A percentile compares a stretch with the other conserved stretches of the same genome.
Conservation (phyloP, 2,329 filamentous ascomycete species). For the Talaromyces sp. region DNA sequence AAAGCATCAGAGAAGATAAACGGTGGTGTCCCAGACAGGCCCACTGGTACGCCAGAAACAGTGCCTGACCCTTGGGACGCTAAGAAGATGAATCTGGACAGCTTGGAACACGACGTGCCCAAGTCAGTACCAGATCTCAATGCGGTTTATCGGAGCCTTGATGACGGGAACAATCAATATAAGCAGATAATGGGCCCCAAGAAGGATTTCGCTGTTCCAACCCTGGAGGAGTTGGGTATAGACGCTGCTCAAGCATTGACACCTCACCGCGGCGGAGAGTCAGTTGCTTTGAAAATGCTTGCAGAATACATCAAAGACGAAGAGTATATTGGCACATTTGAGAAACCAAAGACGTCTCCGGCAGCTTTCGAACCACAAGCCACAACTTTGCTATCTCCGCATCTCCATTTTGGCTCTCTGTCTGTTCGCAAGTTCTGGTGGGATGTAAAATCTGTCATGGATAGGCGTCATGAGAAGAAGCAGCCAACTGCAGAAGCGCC, state of each 20-base stretch:
- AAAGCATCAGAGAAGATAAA: slow-evolving; percentile 56
- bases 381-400: slow-evolving; percentile 67
- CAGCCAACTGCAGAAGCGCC: slow-evolving; percentile 55
- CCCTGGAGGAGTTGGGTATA: slow-evolving; percentile 65
- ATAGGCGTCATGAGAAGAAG: slow-evolving; percentile 51
- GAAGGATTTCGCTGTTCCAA: slow-evolving; percentile 65
- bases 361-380: slow-evolving; percentile 67
- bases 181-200: slow-evolving; percentile 59
- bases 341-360: slow-evolving; percentile 70
- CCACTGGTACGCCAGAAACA: slow-evolving; percentile 54
- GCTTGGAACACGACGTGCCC: slow-evolving; percentile 54
- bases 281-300: slow-evolving; percentile 54
- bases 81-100: slow-evolving; percentile 53
- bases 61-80: slow-evolving; percentile 54
- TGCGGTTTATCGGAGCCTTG: slow-evolving; percentile 46
- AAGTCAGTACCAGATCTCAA: slow-evolving; percentile 57
- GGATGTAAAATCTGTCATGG: slow-evolving; percentile 59
- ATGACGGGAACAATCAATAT: slow-evolving; percentile 53
- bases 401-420: slow-evolving; percentile 69
- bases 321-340: slow-evolving; percentile 66
- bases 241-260: slow-evolving; percentile 53
- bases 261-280: slow-evolving; percentile 67
- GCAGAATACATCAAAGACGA: slow-evolving; percentile 56
- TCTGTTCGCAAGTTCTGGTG: slow-evolving; percentile 70
- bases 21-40: slow-evolving; percentile 53